These are phyloP conservation scores for Dichotomopilus funicola DNA, from an alignment of 2,329 filamentous ascomycete genomes.

Conservation along the genomic window DNA sequence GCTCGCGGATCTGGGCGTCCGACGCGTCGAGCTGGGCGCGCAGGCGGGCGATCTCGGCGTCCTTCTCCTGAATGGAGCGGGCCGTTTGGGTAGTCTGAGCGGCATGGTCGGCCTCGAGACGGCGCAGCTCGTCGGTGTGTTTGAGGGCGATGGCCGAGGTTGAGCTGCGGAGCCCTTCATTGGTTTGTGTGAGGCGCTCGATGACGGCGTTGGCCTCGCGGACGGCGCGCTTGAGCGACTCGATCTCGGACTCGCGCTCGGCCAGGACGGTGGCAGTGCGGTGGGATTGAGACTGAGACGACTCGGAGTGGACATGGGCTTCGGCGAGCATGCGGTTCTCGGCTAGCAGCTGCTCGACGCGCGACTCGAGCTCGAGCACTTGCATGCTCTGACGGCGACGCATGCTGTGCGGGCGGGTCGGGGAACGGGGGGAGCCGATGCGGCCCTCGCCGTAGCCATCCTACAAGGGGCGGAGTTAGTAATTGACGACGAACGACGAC, in stretches of 20 bases:
- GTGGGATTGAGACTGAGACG: conserved; percentile 53
- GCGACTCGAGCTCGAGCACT: conserved; percentile 81
- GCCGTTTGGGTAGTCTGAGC: conserved; percentile 56
- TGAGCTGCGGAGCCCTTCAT: conserved; percentile 69
- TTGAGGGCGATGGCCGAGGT: conserved; percentile 71
- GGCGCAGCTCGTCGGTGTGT: conserved; percentile 63
- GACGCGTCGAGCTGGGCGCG: conserved; percentile 72
- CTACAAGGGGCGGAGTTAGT: conserved; percentile 45
- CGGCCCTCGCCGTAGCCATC: conserved; percentile 90
- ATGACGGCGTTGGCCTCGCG: conserved; percentile 79
- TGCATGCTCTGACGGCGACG: conserved; percentile 97
- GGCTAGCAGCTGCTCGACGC: conserved; percentile 73
- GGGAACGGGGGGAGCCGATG: conserved; percentile 80
- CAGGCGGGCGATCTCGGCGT: conserved; percentile 73
- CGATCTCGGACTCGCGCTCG: conserved; percentile 82
- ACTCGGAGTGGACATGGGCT: conserved; percentile 63
- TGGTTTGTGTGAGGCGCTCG: conserved; percentile 71
- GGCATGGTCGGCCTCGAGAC: conserved; percentile 61
- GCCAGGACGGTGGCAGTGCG: conserved; percentile 64
- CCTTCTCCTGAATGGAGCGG: conserved; percentile 68
- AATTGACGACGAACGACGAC: neutral
- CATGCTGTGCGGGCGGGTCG: conserved; percentile 90
- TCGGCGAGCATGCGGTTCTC: conserved; percentile 79
- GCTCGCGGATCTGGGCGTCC: conserved; percentile 52
- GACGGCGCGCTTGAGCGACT: conserved; percentile 69